Evolutionary conservation across 371 early-diverging fungal species (phyloP), one percentile per base, ranked within the genome.

Genomic region (Mucor lusitanicus): DNA sequence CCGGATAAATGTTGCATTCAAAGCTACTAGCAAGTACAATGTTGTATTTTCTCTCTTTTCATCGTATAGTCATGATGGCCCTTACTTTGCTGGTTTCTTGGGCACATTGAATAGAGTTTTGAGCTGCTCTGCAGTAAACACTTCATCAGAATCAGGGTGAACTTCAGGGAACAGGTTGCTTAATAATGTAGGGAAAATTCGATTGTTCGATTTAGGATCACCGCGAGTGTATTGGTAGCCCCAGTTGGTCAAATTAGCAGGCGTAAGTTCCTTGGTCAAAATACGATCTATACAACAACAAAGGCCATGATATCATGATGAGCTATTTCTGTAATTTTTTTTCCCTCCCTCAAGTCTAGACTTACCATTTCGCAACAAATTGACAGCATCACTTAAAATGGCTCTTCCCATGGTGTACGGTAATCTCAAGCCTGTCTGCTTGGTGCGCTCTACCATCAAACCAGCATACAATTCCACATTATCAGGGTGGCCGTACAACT

Each of bases 341-440:
- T 21, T 25, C 27, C 4, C 23, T 21, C n/a, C 5, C 21, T 50
- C 1, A 27, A 9, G n/a, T 44, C 19, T 33, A 28, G 53, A 62
- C 46, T 66, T 78, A 79, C 85, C 86, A 54, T 86, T 86, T 39
- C 81, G 68, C 21, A 85, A 30, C 12, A 86, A 64, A 33, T 86
- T 86, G n/a, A 78, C 68, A 28, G 85, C 86, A 70, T 86, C 86
- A 33, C 80, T 72, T 0, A 86, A 61, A 57, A 86, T 85, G 11
- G 81, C 83, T 27, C 85, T 72, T 3, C 77, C 75, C 66, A 78
- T 77, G 6, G 86, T 82, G 57, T 81, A 86, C 8, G 84, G 84
- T 25, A 85, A 68, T 15, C 73, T 69, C 33, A 85, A 50, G 6
- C 81, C 81, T 6, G 78, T 75, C 3, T 68, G 72, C 48, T 81